These are phyloP conservation scores for Cadophora luteo-olivacea DNA, from an alignment of 2,329 filamentous ascomycete genomes.

Conservation along the genomic window DNA sequence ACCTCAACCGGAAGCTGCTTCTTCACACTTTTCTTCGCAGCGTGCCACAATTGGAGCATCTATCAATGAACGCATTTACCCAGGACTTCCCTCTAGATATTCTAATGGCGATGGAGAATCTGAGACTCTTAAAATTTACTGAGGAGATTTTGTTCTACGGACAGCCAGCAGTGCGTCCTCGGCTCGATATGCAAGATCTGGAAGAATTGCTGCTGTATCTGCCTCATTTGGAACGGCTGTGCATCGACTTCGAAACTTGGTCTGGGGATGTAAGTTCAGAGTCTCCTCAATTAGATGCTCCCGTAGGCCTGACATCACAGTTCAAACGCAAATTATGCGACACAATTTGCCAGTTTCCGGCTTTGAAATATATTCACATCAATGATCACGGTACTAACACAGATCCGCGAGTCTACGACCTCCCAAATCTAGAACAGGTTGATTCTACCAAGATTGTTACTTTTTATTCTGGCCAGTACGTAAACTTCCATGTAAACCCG, in stretches of 20 bases:
- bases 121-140: not conserved
- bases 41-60: not conserved
- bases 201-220: constrained; percentile 9
- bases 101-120: constrained; percentile 2
- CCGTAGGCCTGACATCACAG: not conserved
- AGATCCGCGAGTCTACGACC: not conserved
- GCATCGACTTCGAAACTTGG: not conserved
- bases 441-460: not conserved
- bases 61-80: not conserved
- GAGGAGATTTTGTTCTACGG: not conserved
- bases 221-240: not conserved
- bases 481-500: not conserved
- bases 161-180: not conserved
- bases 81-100: not conserved
- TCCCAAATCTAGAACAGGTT: too few relatives aligned
- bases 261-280: not conserved
- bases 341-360: not conserved
- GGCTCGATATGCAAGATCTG: constrained; percentile 1
- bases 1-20: not conserved
- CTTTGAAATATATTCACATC: not conserved
- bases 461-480: not conserved
- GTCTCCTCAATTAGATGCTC: not conserved
- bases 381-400: not conserved
- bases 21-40: not conserved
- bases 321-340: not conserved